phyloP scores from a whole-genome alignment of 345 rosid genomes.

The Iberis pinnata region DNA sequence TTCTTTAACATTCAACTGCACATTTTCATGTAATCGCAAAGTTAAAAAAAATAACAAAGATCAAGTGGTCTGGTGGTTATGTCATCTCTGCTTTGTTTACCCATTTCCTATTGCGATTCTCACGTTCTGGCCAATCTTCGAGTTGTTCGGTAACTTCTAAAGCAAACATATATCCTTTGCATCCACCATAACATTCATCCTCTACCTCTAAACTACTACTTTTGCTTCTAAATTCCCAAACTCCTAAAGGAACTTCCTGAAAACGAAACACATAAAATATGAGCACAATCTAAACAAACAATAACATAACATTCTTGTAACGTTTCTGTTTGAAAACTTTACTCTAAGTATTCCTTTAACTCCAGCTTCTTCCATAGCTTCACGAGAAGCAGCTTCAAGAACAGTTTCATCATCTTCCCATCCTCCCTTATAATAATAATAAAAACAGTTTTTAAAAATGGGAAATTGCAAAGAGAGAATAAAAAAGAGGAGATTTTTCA shows the following conservation, averaged over 20 bases:
- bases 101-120: slow-evolving; percentile 58
- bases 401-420: slow-evolving; percentile 96
- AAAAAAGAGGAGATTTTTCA: not conserved
- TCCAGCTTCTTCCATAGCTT: slow-evolving; percentile 95
- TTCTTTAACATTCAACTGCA: slow-evolving; percentile 48
- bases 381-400: slow-evolving; percentile 80
- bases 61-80: not conserved
- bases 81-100: slow-evolving; percentile 28
- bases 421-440: slow-evolving; percentile 55
- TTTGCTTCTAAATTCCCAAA: slow-evolving; percentile 38
- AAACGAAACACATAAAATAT: slow-evolving; percentile 7
- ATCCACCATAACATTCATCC: slow-evolving; percentile 26
- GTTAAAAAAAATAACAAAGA: not conserved
- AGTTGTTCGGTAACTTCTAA: slow-evolving; percentile 69
- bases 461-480: not conserved
- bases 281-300: not conserved
- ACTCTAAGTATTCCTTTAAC: slow-evolving; percentile 71
- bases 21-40: slow-evolving; percentile 1
- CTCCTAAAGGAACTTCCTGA: slow-evolving; percentile 68
- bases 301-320: not conserved
- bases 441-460: not conserved
- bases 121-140: slow-evolving; percentile 71
- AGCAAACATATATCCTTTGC: slow-evolving; percentile 35
- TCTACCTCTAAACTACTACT: slow-evolving; percentile 25
- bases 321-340: slow-evolving; percentile 14